Percentiles rank a stretch among this genome's conserved stretches.
phyloP scores from a whole-genome alignment of 164 flowering plant genomes.

The Platanus orientalis region DNA sequence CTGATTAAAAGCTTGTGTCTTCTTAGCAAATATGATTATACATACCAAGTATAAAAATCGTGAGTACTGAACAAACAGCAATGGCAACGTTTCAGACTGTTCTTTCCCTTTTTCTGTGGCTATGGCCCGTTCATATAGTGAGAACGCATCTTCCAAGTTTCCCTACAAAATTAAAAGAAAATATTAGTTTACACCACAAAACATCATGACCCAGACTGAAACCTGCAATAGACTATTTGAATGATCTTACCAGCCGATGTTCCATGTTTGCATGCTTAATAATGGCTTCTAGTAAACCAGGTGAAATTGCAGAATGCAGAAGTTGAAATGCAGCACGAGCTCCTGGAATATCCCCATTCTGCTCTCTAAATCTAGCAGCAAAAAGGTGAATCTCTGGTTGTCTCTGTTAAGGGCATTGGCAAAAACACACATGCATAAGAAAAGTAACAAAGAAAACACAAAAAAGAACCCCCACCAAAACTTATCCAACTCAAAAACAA shows the following conservation, averaged over 20 bases:
- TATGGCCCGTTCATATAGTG: constrained; percentile 84
- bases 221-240: neutral
- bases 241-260: constrained; percentile 59
- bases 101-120: constrained; percentile 95
- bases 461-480: neutral
- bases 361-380: constrained; percentile 87
- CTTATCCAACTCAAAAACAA: neutral
- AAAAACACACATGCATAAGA: neutral
- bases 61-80: constrained; percentile 86
- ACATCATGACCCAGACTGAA: neutral
- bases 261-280: constrained; percentile 98
- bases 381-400: constrained; percentile 97
- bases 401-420: constrained; percentile 47
- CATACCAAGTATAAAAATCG: constrained; percentile 80
- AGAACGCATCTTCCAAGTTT: constrained; percentile 66
- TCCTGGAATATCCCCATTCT: constrained; percentile 70
- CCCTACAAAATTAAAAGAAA: constrained; percentile 51
- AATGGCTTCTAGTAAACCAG: constrained; percentile 92
- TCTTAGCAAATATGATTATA: constrained; percentile 1
- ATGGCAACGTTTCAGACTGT: constrained; percentile 70
- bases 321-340: constrained; percentile 91
- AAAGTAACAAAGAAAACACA: neutral
- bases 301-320: constrained; percentile 79
- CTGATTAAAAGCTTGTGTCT: neutral
- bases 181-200: neutral